Conservation (phyloP, 495 filamentous ascomycete species). For the Jackrogersella minutella region DNA sequence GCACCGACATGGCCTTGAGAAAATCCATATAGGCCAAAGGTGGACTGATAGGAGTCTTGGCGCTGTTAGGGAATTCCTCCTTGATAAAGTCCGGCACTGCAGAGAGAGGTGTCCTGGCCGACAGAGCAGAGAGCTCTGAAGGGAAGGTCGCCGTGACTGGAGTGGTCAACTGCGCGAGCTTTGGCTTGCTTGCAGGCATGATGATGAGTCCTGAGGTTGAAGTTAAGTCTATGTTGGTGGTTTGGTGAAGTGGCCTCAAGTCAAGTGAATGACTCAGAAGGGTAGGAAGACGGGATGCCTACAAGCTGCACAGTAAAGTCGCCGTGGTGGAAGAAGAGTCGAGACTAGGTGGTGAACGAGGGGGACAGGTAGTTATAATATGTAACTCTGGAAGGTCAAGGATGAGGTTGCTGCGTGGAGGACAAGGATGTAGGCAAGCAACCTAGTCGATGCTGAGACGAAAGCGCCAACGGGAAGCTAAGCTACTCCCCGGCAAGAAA, state of each 20-base stretch:
- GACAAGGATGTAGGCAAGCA: conserved; percentile 34
- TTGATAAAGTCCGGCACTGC: conserved; percentile 57
- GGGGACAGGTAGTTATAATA: conserved; percentile 54
- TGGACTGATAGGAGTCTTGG: conserved; percentile 89
- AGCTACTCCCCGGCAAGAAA: conserved; percentile 35
- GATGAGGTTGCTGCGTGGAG: conserved; percentile 37
- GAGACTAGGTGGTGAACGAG: conserved; percentile 48
- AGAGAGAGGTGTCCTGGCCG: conserved; percentile 59
- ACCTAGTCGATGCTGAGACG: conserved; percentile 40
- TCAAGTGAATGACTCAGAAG: conserved; percentile 54
- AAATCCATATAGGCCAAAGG: conserved; percentile 92
- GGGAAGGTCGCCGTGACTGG: conserved; percentile 80
- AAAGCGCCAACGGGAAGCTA: conserved; percentile 40
- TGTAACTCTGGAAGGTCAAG: conserved; percentile 38
- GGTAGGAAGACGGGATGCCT: conserved; percentile 41
- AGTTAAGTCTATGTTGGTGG: conserved; percentile 28
- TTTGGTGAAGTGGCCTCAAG: conserved; percentile 39
- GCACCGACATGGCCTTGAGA: conserved; percentile 71
- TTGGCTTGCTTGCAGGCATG: conserved; percentile 67
- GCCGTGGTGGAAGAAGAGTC: conserved; percentile 49
- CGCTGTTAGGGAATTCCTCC: conserved; percentile 45
- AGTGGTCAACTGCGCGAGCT: conserved; percentile 76
- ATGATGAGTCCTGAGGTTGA: conserved; percentile 47
- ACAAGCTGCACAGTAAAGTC: conserved; percentile 52
- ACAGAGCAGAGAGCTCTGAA: conserved; percentile 69